phyloP scores from a whole-genome alignment of 2,329 filamentous ascomycete species.

The Neocucurbitaria cava region DNA sequence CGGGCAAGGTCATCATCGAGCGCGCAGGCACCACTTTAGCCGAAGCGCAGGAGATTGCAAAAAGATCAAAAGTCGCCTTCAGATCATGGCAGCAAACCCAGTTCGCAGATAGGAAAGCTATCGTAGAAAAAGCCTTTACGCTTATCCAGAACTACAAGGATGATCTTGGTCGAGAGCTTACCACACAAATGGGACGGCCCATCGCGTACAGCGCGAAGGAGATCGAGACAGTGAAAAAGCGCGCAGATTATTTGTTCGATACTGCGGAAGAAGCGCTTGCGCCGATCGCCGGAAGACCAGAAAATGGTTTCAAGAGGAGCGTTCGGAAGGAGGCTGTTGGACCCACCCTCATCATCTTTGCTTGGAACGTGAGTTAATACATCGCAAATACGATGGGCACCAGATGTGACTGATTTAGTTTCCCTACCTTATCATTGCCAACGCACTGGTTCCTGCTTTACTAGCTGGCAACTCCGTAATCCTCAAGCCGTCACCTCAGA shows the following conservation, averaged over 20 bases:
- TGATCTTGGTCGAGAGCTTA: background rate
- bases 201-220: background rate
- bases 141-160: background rate
- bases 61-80: background rate
- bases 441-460: background rate
- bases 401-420: background rate
- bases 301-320: background rate
- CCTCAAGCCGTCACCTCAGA: background rate
- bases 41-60: background rate
- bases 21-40: background rate
- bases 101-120: background rate
- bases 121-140: background rate
- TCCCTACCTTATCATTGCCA: background rate
- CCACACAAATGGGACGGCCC: background rate
- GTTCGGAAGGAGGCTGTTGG: background rate
- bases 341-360: background rate
- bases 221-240: background rate
- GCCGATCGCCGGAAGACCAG: background rate
- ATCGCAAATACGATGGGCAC: background rate
- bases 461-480: background rate
- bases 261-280: background rate
- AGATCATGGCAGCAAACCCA: background rate
- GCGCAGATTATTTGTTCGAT: background rate
- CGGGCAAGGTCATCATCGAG: background rate
- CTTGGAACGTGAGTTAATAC: background rate